These are phyloP conservation scores for Psilocybe subaeruginosa DNA, from an alignment of 768 basidiomycete genomes.

Conservation along the genomic window DNA sequence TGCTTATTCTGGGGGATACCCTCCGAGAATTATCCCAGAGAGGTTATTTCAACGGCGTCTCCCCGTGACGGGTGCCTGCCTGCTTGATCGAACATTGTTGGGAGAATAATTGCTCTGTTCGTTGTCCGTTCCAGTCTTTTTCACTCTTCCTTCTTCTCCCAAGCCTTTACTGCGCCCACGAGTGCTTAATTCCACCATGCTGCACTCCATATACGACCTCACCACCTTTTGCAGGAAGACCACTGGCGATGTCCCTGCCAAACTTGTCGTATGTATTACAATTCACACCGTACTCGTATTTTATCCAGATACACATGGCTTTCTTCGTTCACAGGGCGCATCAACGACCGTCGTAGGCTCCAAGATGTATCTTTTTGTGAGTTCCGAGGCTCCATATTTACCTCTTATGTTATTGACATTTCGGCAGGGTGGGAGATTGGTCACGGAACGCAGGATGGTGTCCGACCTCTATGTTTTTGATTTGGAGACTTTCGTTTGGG, in stretches of 20 bases:
- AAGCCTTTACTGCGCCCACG: slow-evolving; percentile 7
- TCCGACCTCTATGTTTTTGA: slow-evolving; percentile 91
- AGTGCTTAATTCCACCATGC: slow-evolving; percentile 33
- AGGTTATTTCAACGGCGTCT: background rate
- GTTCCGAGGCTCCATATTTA: slow-evolving; percentile 24
- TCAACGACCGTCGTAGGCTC: slow-evolving; percentile 90
- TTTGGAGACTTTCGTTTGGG: slow-evolving; percentile 81
- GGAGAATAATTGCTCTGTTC: slow-evolving; percentile 14
- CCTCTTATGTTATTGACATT: slow-evolving; percentile 5
- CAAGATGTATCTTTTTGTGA: slow-evolving; percentile 88
- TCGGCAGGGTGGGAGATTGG: slow-evolving; percentile 80
- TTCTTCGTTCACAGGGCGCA: slow-evolving; percentile 60
- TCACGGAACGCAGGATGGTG: slow-evolving; percentile 86
- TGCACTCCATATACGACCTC: slow-evolving; percentile 87
- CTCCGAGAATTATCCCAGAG: background rate
- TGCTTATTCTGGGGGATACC: background rate
- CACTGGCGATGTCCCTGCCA: slow-evolving; percentile 84
- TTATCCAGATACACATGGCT: slow-evolving; percentile 4
- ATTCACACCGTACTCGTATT: background rate
- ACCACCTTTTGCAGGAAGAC: slow-evolving; percentile 86
- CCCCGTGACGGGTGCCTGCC: slow-evolving; percentile 5
- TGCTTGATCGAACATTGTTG: slow-evolving; percentile 20
- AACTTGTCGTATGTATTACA: slow-evolving; percentile 71
- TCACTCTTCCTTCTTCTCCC: slow-evolving; percentile 14
- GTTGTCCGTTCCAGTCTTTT: slow-evolving; percentile 19